Evolutionary conservation across 495 filamentous ascomycete genomes (phyloP), one percentile per base, ranked within the genome.

Genomic region (Penicillium ucsense): DNA sequence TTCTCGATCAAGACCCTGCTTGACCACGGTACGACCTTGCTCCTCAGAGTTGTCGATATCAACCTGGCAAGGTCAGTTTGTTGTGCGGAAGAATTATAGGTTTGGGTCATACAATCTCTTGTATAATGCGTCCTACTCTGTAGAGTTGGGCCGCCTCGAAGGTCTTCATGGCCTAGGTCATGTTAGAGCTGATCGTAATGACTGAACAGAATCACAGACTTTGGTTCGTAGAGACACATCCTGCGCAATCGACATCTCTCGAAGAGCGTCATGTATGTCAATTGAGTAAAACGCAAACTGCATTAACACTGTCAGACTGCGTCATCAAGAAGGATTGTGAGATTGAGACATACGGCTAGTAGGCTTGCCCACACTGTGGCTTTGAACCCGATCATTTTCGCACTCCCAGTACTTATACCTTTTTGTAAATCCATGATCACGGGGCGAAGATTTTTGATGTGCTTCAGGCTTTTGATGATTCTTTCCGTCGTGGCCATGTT

Each of bases 11-110:
- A 94, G 69, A 6, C 88, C 85, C 30, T 74, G 70, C 27, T 77
- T 76, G 3, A 97, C 82, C 4, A 88, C 81, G 0, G 85, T 88
- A 31, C 83, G 80, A 43, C 83, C 77, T 49, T 83, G 83, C 30
- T 86, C 79, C 31, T 78, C 78, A 4, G 89, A 90, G 42, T 80
- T 76, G 43, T 89, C 77, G 53, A 95, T 90, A 60, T 96, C 88
- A 39, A 98, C 79, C 76, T 80, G 42, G 3, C 31, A 6, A 11
- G 11, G n/a, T 62, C 38, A 62, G 51, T 44, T 10, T 34, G 33
- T 27, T 36, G 10, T 6, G 11, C 2, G 9, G 35, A 4, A 7
- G 6, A 27, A 1, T 28, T 10, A 12, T 28, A 8, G 20, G 3
- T 8, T 31, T 35, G 20, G 2, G 20, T 42, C 65, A 48, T 42